Conservation (phyloP, 208 protist genomes). For the Trypanosoma scelopori region DNA sequence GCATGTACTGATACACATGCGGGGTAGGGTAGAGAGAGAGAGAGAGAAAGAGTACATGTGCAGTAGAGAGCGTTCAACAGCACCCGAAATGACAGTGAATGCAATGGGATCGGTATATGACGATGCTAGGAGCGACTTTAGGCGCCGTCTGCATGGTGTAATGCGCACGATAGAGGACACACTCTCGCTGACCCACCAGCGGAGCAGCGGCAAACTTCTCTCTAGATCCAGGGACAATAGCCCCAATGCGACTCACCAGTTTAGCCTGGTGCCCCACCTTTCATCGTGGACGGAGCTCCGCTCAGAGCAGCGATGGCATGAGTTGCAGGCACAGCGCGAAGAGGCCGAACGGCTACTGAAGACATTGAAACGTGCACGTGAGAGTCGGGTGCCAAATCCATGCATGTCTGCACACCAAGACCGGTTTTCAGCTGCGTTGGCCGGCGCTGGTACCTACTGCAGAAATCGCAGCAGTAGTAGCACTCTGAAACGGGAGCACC, state of each 20-base stretch:
- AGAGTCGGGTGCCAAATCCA: neutral
- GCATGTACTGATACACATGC: too few relatives aligned
- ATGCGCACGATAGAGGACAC: slow-evolving; percentile 55
- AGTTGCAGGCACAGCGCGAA: slow-evolving; percentile 11
- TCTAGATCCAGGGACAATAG: neutral
- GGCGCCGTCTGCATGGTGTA: slow-evolving; percentile 42
- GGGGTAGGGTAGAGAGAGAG: too few relatives aligned
- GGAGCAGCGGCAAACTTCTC: neutral
- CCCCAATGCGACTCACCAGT: neutral
- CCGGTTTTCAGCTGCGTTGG: neutral
- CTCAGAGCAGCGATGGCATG: slow-evolving; percentile 9
- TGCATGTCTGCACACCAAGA: slow-evolving; percentile 1
- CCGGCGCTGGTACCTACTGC: too few relatives aligned
- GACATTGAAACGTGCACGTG: slow-evolving; percentile 6
- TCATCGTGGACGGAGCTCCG: neutral
- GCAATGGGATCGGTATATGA: slow-evolving; percentile 5
- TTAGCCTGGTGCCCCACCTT: neutral
- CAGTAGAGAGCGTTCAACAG: neutral
- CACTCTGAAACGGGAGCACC: neutral
- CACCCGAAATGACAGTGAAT: neutral
- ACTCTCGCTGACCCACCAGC: neutral
- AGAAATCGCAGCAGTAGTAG: too few relatives aligned
- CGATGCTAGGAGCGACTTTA: slow-evolving; percentile 31
- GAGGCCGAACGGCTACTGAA: slow-evolving; percentile 3
- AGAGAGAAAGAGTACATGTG: too few relatives aligned